phyloP scores from a whole-genome alignment of 495 filamentous ascomycete genomes.

The Hyaloscypha hepaticicola region DNA sequence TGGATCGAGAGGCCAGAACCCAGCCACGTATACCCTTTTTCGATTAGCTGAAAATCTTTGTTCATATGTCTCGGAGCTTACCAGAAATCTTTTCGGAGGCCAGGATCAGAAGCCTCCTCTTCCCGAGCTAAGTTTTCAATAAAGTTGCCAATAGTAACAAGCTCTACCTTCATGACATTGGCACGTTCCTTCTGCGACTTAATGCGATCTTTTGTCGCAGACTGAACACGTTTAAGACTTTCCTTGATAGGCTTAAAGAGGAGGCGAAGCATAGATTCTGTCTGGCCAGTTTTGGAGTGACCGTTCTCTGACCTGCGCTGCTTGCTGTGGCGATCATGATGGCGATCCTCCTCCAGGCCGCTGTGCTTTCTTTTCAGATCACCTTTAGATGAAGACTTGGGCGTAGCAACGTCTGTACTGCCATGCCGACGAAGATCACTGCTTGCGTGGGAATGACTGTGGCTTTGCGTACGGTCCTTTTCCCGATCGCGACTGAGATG shows the following conservation, averaged over 20 bases:
- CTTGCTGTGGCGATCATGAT: slow-evolving; percentile 32
- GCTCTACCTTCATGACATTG: slow-evolving; percentile 47
- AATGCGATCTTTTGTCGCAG: slow-evolving; percentile 63
- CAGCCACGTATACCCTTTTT: slow-evolving; percentile 39
- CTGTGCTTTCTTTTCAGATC: slow-evolving; percentile 38
- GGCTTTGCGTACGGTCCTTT: slow-evolving; percentile 28
- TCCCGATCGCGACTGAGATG: slow-evolving; percentile 27
- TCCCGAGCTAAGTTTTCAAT: slow-evolving; percentile 40
- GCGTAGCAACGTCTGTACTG: slow-evolving; percentile 12
- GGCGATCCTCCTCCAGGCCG: slow-evolving; percentile 31
- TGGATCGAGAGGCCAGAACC: slow-evolving; percentile 40
- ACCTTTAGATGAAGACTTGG: slow-evolving; percentile 19
- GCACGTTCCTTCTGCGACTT: slow-evolving; percentile 60
- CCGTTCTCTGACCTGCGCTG: slow-evolving; percentile 36
- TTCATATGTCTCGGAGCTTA: slow-evolving; percentile 29
- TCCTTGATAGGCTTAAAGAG: slow-evolving; percentile 60
- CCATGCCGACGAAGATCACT: slow-evolving; percentile 15
- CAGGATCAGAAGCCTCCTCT: slow-evolving; percentile 21
- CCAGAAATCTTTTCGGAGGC: slow-evolving; percentile 35
- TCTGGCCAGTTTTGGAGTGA: slow-evolving; percentile 13
- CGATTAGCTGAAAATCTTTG: neutral
- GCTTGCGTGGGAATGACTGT: slow-evolving; percentile 7
- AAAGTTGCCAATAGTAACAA: slow-evolving; percentile 52
- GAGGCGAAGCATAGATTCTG: slow-evolving; percentile 53
- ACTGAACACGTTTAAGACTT: slow-evolving; percentile 55